Conservation (phyloP, 2,329 filamentous ascomycete genomes). For the Colletotrichum paranaense region DNA sequence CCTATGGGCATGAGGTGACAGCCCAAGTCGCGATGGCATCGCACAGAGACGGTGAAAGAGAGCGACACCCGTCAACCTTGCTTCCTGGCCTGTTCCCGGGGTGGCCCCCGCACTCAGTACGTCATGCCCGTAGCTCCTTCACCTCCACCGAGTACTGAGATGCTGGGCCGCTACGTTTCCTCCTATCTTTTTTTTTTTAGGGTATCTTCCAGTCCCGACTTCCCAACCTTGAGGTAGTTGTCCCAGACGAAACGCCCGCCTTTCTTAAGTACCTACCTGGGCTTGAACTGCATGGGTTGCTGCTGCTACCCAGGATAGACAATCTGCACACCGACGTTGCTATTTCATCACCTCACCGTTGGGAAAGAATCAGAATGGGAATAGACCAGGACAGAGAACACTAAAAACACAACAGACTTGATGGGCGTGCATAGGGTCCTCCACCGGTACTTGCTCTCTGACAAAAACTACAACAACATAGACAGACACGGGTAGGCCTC, state of each 20-base stretch:
- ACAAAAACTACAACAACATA: background rate
- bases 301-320: background rate
- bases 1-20: too few species aligned
- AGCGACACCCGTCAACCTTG: constrained; percentile 2
- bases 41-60: constrained; percentile 20
- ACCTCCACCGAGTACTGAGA: background rate
- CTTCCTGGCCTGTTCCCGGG: constrained; percentile 7
- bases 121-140: constrained; percentile 33
- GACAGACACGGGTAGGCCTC: background rate
- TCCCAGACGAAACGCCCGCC: background rate
- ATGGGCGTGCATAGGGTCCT: background rate
- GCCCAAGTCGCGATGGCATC: constrained; percentile 30
- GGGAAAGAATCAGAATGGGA: background rate
- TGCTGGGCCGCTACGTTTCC: constrained; percentile 3
- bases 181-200: background rate
- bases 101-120: constrained; percentile 27
- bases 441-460: background rate
- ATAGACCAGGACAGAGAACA: background rate
- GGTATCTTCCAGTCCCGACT: background rate
- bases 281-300: background rate
- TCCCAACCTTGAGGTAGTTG: background rate
- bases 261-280: too few species aligned
- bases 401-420: background rate
- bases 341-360: constrained; percentile 1
- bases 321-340: constrained; percentile 12